A percentile compares a stretch with the other conserved stretches of the same genome.
These are phyloP conservation scores for Phoma sp. DNA, from an alignment of 2,329 filamentous ascomycete genomes.

Conservation along the genomic window DNA sequence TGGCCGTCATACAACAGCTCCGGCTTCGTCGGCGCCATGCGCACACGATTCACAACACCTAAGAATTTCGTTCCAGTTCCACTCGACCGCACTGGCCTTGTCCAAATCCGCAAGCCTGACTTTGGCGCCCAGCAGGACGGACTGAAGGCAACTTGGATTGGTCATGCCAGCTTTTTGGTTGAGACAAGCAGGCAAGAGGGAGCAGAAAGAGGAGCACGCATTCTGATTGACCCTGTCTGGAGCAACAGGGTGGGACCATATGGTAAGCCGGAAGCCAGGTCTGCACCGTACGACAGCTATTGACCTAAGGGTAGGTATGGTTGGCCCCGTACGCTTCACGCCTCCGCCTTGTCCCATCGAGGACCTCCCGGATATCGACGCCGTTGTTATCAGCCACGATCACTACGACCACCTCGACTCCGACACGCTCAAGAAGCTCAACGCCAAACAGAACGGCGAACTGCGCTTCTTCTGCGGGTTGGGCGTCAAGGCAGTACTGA, in stretches of 20 bases:
- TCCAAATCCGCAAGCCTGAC: conserved; percentile 52
- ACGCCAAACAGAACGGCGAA: conserved; percentile 45
- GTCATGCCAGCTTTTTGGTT: conserved; percentile 59
- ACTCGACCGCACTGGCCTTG: conserved; percentile 49
- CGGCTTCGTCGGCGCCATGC: conserved; percentile 37
- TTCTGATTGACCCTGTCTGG: conserved; percentile 64
- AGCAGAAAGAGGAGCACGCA: conserved; percentile 50
- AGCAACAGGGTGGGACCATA: conserved; percentile 58
- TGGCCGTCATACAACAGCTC: conserved; percentile 55
- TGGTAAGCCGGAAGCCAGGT: conserved; percentile 16
- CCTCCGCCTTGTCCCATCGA: conserved; percentile 59
- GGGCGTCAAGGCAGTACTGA: conserved; percentile 49
- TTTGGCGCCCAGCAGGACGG: conserved; percentile 44
- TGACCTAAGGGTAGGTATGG: conserved; percentile 26
- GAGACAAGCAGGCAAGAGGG: conserved; percentile 49
- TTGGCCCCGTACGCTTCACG: conserved; percentile 61
- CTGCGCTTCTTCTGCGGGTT: conserved; percentile 55
- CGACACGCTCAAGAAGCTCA: conserved; percentile 53
- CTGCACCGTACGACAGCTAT: background rate
- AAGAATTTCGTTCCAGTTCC: conserved; percentile 59
- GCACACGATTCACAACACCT: conserved; percentile 48
- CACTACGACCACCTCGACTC: conserved; percentile 65
- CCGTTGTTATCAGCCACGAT: conserved; percentile 62
- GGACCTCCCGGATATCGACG: conserved; percentile 60
- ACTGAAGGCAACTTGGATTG: conserved; percentile 60